Percentiles rank a stretch among this genome's conserved stretches.
Conservation (phyloP, 768 basidiomycete genomes). For the Strobilomyces confusus region DNA sequence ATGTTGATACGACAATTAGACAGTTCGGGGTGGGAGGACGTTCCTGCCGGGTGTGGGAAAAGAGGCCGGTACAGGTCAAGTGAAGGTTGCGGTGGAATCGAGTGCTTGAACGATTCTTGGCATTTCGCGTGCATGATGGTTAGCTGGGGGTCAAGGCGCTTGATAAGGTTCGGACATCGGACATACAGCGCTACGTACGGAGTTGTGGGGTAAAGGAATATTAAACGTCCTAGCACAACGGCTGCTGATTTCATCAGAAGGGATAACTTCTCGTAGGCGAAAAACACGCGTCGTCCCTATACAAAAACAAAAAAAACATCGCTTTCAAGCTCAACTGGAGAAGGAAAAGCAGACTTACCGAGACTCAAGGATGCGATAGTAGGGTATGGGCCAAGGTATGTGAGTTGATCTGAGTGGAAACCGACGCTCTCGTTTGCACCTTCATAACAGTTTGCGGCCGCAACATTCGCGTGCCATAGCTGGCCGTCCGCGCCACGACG, state of each 20-base stretch:
- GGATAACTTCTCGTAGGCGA: constrained; percentile 73
- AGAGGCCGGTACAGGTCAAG: constrained; percentile 72
- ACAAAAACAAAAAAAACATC: neutral
- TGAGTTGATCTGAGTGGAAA: constrained; percentile 76
- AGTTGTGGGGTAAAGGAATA: constrained; percentile 74
- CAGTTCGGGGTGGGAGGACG: constrained; percentile 32
- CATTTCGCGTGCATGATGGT: constrained; percentile 86
- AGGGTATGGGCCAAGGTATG: constrained; percentile 78
- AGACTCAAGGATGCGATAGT: constrained; percentile 84
- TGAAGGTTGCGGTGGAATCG: constrained; percentile 64
- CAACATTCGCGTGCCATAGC: constrained; percentile 78
- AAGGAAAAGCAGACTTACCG: constrained; percentile 38
- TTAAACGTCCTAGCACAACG: constrained; percentile 72
- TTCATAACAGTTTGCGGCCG: constrained; percentile 80
- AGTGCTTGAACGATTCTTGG: constrained; percentile 80
- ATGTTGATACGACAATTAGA: constrained; percentile 78
- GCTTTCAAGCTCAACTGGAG: neutral
- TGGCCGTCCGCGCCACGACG: constrained; percentile 20
- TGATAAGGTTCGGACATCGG: neutral
- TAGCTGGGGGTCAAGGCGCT: constrained; percentile 40
- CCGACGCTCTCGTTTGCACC: constrained; percentile 82
- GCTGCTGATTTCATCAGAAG: constrained; percentile 50
- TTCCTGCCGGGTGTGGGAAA: constrained; percentile 34
- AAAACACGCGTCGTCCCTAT: constrained; percentile 67
- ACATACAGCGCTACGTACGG: constrained; percentile 41